Base-by-base conservation (phyloP, 768 basidiomycete species). In the Kwoniella bestiolae region DNA sequence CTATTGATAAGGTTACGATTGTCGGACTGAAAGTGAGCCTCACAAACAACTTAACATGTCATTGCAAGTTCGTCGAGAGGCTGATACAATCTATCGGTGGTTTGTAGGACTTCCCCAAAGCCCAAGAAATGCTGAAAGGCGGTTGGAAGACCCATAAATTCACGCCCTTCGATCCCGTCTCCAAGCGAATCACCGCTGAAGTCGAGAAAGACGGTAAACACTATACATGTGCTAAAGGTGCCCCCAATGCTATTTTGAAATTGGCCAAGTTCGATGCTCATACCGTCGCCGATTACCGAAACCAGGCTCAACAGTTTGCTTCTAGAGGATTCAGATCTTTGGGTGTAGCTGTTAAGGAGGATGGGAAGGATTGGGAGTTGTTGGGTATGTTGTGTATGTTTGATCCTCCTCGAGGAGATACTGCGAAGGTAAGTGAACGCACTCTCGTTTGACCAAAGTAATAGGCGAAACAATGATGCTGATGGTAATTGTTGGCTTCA, bases 181-280 rank as follows among this genome's bases (percentile, higher is more conserved):
- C 84, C 53, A 85, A 85, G 75, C 83, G 85, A 34, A 85, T 85
- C 72, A 84, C 84, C 26, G 83, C 84, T 21, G 83, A 84, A 67
- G 83, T 85, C 26, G 82, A 83, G 63, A 78, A 79, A 41, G 82
- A 85, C 59, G 85, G 84, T 25, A 82, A 81, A 72, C 70, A 72
- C 38, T 85, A 79, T 66, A 83, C 77, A 4, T 82, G 80, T 57
- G 83, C 84, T 50, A 85, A 85, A 67, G 84, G 84, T 50, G 85
- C 85, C 0, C 84, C 84, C 8, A 84, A 83, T 69, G 82, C 83
- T n/a, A 84, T 85, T 50, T 74, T 85, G 62, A 83, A 82, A 60
- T 77, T 85, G 46, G 62, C 73, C 28, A 77, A 82, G 34, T 82
- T 83, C 61, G 74, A 80, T 58, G 47, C 71, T 8, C 74, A 78